Evolutionary conservation across 345 rosid species (phyloP).

Genomic region (Linum lewisii): DNA sequence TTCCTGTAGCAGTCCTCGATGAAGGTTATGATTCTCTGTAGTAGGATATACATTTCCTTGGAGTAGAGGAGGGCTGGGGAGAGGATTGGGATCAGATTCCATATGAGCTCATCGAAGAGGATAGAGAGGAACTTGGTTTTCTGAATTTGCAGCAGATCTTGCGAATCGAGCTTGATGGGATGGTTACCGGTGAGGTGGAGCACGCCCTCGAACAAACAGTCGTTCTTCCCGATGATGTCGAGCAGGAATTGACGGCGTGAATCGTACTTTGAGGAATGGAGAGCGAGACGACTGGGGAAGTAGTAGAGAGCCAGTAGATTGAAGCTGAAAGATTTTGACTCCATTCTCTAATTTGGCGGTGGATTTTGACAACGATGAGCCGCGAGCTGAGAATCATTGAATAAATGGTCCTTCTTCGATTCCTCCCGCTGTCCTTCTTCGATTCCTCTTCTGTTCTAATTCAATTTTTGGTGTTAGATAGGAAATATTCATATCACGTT

Average conservation of each 20-base stretch:
- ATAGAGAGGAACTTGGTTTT: slow-evolving; percentile 43
- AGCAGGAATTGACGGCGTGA: slow-evolving; percentile 94
- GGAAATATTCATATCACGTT: no score
- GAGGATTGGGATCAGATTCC: slow-evolving; percentile 17
- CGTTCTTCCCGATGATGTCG: slow-evolving; percentile 92
- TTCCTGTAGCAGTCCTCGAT: slow-evolving; percentile 65
- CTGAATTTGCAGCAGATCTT: slow-evolving; percentile 73
- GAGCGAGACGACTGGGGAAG: slow-evolving; percentile 85
- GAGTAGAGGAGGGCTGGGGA: slow-evolving; percentile 53
- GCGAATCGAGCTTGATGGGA: slow-evolving; percentile 89
- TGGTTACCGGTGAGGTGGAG: slow-evolving; percentile 92
- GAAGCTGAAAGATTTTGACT: no score
- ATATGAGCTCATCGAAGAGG: slow-evolving; percentile 64
- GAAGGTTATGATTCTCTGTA: slow-evolving; percentile 56
- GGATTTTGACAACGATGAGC: no score
- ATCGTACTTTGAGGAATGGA: slow-evolving; percentile 84
- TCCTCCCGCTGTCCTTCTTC: no score
- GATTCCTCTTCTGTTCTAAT: no score
- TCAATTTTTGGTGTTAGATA: no score
- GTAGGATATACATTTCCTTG: slow-evolving; percentile 66
- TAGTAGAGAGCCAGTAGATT: no score
- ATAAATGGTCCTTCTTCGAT: no score
- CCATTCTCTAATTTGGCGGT: no score
- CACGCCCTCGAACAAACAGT: slow-evolving; percentile 92
- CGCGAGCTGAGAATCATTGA: no score